Evolutionary conservation across 257 asterid species (phyloP).

Genomic region (Thymus mandschuricus): DNA sequence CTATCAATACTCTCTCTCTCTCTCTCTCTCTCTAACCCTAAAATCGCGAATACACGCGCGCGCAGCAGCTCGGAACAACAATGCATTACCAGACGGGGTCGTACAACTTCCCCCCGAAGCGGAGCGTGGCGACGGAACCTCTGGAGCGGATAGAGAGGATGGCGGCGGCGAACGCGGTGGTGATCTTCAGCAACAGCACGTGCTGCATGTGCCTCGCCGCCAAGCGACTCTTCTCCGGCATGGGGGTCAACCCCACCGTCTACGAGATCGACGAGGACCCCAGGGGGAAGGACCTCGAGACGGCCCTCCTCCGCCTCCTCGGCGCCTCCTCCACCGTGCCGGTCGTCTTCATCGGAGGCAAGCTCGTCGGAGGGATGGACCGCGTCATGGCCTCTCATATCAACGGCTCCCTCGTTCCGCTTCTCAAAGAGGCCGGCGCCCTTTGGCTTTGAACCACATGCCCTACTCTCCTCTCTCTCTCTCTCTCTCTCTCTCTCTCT

Average conservation of each 20-base stretch:
- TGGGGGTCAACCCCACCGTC: slow-evolving; percentile 51
- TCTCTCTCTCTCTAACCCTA: background rate
- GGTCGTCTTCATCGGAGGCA: slow-evolving; percentile 54
- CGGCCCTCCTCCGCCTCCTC: slow-evolving; percentile 32
- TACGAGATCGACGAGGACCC: slow-evolving; percentile 48
- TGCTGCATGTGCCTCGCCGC: slow-evolving; percentile 62
- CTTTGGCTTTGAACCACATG: slow-evolving; percentile 44
- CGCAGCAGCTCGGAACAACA: background rate
- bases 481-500: background rate
- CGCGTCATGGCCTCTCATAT: slow-evolving; percentile 49
- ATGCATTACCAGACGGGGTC: slow-evolving; percentile 31
- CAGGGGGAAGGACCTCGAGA: slow-evolving; percentile 32
- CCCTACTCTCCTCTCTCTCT: background rate
- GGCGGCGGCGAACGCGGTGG: slow-evolving; percentile 48
- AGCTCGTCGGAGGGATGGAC: slow-evolving; percentile 47
- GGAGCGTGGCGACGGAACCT: slow-evolving; percentile 43
- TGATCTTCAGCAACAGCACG: slow-evolving; percentile 56
- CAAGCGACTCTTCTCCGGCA: slow-evolving; percentile 45
- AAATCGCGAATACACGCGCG: background rate
- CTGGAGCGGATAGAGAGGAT: slow-evolving; percentile 36
- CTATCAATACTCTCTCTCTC: slow-evolving; percentile 3
- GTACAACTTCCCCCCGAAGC: slow-evolving; percentile 28
- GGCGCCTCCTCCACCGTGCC: slow-evolving; percentile 44
- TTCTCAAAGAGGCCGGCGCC: slow-evolving; percentile 63
- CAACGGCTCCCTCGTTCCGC: slow-evolving; percentile 50